phyloP scores from a whole-genome alignment of 306 rosid species.

The Sechiopsis laciniata region DNA sequence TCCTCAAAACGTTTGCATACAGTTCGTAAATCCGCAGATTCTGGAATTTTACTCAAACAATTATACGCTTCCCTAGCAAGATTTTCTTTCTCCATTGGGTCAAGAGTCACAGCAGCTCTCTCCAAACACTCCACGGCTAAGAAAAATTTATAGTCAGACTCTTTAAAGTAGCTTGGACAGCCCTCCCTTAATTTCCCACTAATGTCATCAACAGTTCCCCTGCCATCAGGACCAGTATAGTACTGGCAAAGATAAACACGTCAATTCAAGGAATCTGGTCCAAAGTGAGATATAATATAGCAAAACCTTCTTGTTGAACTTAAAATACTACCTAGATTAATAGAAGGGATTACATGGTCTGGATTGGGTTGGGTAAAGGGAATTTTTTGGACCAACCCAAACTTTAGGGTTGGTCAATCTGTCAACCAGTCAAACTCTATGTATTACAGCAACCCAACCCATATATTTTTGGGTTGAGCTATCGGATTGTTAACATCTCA shows the following conservation, averaged over 20 bases:
- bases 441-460: too few species aligned
- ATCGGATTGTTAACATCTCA: too few species aligned
- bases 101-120: constrained; percentile 78
- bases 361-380: too few species aligned
- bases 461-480: too few species aligned
- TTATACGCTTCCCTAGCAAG: constrained; percentile 84
- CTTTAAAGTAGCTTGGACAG: constrained; percentile 97
- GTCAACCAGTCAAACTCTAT: too few species aligned
- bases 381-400: too few species aligned
- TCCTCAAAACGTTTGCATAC: constrained; percentile 96
- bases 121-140: constrained; percentile 93
- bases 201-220: constrained; percentile 95
- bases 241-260: constrained; percentile 43
- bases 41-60: constrained; percentile 86
- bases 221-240: constrained; percentile 95
- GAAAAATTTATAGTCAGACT: constrained; percentile 93
- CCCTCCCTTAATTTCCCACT: constrained; percentile 89
- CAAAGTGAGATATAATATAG: neutral
- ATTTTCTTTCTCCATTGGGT: constrained; percentile 62
- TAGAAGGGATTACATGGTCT: neutral
- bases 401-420: too few species aligned
- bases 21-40: constrained; percentile 82
- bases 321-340: neutral
- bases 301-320: neutral
- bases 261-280: constrained; percentile 21